Base-by-base conservation (phyloP, 176 grass and related monocot genomes). In the Saccharum officinarum region DNA sequence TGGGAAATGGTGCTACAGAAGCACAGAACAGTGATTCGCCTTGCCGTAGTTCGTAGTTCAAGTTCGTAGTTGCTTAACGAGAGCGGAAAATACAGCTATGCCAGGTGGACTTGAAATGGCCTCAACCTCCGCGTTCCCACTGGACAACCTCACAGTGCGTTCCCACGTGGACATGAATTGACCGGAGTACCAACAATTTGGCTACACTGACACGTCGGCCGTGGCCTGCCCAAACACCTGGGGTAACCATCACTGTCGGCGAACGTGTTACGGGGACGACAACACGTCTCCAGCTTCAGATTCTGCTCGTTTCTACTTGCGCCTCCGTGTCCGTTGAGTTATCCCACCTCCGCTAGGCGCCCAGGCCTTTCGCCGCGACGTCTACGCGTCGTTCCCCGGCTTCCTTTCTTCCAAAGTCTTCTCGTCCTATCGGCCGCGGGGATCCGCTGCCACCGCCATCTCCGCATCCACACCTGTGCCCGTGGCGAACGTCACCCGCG, bases 381-480 rank as follows among this genome's bases (percentile, higher is more conserved):
- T 78, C 67, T 59, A 90, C 88, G 88, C 88, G 88, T 86, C 55
- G 26, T 33, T 23, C 23, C 67, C 73, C 44, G 18, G 26, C 9
- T 82, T 90, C 55, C 88, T 90, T 86, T 37, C 73, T 66, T 67
- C 79, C 88, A 67, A 86, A 86, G 79, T 39, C 73, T 73, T 86
- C 84, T 78, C 18, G 1, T 34, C 52, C 23, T 1, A 61, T 77
- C 72, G 31, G 23, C 6, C 3, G n/a, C 36, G 30, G 69, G 67
- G 87, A 84, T 89, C 76, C 69, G 45, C 36, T 69, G 1, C 39
- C 37, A 30, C 69, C 81, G 4, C 26, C 82, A 46, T 75, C 87
- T 85, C 69, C 28, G 47, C 55, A 14, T 1, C 55, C 26, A 0
- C 0, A 0, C 0, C 13, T 84, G 87, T 73, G 80, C 67, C 66